Conservation (phyloP, 2,329 filamentous ascomycete species). For the Phoma sp. region DNA sequence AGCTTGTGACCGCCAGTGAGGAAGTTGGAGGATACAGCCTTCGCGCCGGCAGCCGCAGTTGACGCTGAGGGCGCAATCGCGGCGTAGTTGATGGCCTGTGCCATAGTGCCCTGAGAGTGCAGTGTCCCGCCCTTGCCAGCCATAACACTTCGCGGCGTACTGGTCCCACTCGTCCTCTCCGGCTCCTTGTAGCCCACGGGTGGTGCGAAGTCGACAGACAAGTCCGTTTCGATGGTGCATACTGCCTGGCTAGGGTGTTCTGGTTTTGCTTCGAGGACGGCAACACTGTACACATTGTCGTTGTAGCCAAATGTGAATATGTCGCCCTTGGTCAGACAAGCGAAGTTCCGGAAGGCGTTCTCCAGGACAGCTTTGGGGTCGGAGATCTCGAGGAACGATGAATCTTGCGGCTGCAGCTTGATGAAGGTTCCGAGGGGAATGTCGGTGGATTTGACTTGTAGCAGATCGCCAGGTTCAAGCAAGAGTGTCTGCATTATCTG, state of each 20-base stretch:
- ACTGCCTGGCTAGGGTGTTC: constrained; percentile 82
- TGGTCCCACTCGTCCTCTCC: constrained; percentile 78
- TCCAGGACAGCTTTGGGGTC: constrained; percentile 97
- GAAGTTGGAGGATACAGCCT: constrained; percentile 77
- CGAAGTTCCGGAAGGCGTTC: constrained; percentile 94
- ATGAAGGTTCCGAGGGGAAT: constrained; percentile 89
- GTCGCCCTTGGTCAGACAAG: constrained; percentile 89
- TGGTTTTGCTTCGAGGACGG: constrained; percentile 92
- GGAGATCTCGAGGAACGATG: constrained; percentile 93
- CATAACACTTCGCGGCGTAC: constrained; percentile 75
- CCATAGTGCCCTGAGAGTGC: constrained; percentile 91
- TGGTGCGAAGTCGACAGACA: constrained; percentile 93
- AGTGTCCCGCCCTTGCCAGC: constrained; percentile 74
- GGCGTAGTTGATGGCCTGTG: constrained; percentile 95
- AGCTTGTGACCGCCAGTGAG: constrained; percentile 79
- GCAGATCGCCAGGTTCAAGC: constrained; percentile 89
- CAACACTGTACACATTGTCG: constrained; percentile 89
- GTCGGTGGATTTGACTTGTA: constrained; percentile 94
- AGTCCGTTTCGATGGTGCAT: constrained; percentile 93
- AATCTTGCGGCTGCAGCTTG: constrained; percentile 94
- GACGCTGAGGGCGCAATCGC: constrained; percentile 82
- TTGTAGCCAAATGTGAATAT: constrained; percentile 98
- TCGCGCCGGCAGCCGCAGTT: constrained; percentile 67
- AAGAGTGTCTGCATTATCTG: constrained; percentile 92
- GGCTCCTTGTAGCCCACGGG: constrained; percentile 95